A percentile compares a stretch with the other conserved stretches of the same genome.
Conservation (phyloP, 768 basidiomycete species). For the Hydnomerulius pinastri region DNA sequence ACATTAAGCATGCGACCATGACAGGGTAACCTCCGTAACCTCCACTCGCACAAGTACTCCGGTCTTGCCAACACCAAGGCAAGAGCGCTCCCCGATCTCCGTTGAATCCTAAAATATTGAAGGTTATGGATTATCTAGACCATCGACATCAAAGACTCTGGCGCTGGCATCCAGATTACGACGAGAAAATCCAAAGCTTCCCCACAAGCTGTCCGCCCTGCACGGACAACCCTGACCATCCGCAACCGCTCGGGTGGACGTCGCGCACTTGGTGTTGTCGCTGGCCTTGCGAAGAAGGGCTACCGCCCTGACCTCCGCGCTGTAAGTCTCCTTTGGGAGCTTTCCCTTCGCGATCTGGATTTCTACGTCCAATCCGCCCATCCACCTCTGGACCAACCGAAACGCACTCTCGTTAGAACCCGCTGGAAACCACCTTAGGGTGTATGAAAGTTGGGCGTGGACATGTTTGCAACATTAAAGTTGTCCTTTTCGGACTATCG, state of each 20-base stretch:
- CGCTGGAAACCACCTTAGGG: conserved; percentile 65
- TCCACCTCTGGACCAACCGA: conserved; percentile 5
- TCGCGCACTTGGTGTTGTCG: conserved; percentile 66
- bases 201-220: conserved; percentile 49
- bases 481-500: conserved; percentile 23
- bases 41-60: conserved; percentile 93
- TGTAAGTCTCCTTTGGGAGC: conserved; percentile 49
- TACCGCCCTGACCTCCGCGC: conserved; percentile 79
- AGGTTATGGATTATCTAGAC: conserved; percentile 44
- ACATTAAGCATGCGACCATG: conserved; percentile 6
- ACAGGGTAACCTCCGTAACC: conserved; percentile 83
- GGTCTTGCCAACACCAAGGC: conserved; percentile 87
- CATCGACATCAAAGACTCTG: conserved; percentile 60
- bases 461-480: conserved; percentile 83
- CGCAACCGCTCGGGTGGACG: conserved; percentile 72
- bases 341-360: neutral
- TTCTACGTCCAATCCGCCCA: neutral
- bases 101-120: neutral
- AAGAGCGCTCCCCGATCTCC: conserved; percentile 5
- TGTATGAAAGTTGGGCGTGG: conserved; percentile 89
- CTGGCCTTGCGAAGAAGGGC: conserved; percentile 59
- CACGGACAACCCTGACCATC: conserved; percentile 51
- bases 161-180: conserved; percentile 57
- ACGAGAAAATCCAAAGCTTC: conserved; percentile 67
- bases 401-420: conserved; percentile 92